Conservation (phyloP, 257 asterid species). For the Jasminum sambac region DNA sequence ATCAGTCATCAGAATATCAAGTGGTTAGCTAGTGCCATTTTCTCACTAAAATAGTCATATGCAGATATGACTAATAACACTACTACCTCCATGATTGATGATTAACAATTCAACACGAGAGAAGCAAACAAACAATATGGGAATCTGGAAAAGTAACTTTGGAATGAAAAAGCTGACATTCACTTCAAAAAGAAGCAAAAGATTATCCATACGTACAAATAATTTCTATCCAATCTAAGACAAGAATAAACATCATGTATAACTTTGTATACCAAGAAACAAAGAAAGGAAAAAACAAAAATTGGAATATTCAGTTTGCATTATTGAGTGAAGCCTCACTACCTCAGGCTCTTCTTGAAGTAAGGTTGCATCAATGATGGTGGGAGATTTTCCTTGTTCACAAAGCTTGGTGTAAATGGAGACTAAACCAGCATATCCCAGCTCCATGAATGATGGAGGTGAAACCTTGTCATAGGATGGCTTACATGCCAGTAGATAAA, state of each 20-base stretch:
- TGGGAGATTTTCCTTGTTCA: conserved; percentile 63
- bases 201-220: neutral
- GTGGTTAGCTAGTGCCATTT: neutral
- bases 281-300: conserved; percentile 13
- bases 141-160: neutral
- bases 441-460: conserved; percentile 61
- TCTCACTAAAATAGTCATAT: neutral
- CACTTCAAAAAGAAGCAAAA: conserved; percentile 9
- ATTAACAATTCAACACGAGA: neutral
- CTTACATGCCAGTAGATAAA: conserved; percentile 38
- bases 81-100: neutral
- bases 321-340: conserved; percentile 48
- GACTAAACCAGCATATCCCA: conserved; percentile 62
- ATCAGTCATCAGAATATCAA: neutral
- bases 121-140: neutral
- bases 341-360: conserved; percentile 82
- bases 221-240: conserved; percentile 2
- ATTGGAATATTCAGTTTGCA: conserved; percentile 17
- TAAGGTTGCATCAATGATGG: conserved; percentile 71
- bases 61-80: neutral
- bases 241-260: neutral
- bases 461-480: conserved; percentile 71
- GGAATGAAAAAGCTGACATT: neutral
- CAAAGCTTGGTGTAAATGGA: conserved; percentile 60
- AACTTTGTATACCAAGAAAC: conserved; percentile 7